Evolutionary conservation across 2,329 filamentous ascomycete genomes (phyloP), one percentile per base, ranked within the genome.

Genomic region (Elsinoe arachidis): DNA sequence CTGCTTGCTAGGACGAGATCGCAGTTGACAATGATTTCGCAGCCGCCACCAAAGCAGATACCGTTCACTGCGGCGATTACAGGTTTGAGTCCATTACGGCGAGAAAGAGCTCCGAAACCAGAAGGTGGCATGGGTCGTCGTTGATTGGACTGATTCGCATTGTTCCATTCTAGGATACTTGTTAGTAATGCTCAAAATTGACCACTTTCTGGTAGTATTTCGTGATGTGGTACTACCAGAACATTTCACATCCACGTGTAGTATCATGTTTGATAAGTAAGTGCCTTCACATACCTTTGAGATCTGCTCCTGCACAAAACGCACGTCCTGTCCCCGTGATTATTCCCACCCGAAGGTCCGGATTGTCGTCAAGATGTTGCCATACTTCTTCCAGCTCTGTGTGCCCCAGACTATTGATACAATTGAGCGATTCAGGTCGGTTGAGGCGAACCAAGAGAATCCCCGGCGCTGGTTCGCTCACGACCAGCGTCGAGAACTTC

Each of bases 21-120:
- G 61, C 80, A 81, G 70, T 90, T 89, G 51, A 86, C 74, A 11
- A 82, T 78, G 73, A 90, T 88, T 74, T 92, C 88, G 70, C 87
- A 84, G 1, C 87, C 88, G 55, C 87, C 88, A 35, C 88, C 88
- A 46, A 88, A 78, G 58, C 85, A 87, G 15, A 86, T 74, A 5
- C 88, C 88, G 66, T 90, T 88, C 17, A 91, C 85, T 1, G 87
- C 88, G 1, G 84, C 86, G 26, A 92, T 79, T 57, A 92, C 77
- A 5, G 88, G 88, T 66, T 92, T 92, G 70, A 82, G 83, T 49
- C 86, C 86, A 4, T 72, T 69, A 23, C 87, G 77, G 61, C 87
- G 83, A 56, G 80, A 83, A 33, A 90, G 71, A 0, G 80, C 86
- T 21, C 82, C 85, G 60, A 88, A 86, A 1, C 85, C 86, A 1